Evolutionary conservation across 2,329 filamentous ascomycete genomes (phyloP).

Genomic region (Fusarium sambucinum): DNA sequence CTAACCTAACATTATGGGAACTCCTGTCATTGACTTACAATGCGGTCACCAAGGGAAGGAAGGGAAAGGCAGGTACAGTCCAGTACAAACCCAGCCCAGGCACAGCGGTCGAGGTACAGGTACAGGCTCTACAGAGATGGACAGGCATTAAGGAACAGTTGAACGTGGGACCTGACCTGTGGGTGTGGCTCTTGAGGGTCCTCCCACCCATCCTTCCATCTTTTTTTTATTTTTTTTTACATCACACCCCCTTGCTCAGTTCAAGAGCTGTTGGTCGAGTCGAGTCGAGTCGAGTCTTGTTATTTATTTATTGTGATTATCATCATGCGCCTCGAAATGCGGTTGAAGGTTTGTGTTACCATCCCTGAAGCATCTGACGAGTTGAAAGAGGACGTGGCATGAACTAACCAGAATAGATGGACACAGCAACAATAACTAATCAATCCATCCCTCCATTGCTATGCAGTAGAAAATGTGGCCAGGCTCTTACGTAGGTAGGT

Average conservation of each 20-base stretch:
- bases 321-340: constrained; percentile 44
- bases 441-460: constrained; percentile 1
- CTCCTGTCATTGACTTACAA: constrained; percentile 24
- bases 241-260: constrained; percentile 44
- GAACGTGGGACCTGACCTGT: constrained; percentile 41
- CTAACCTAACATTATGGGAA: constrained; percentile 1
- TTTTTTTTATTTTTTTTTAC: constrained; percentile 3
- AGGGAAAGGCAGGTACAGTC: constrained; percentile 22
- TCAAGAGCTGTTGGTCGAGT: constrained; percentile 41
- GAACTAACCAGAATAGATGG: neutral
- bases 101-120: constrained; percentile 31
- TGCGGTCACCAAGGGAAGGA: constrained; percentile 13
- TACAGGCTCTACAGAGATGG: constrained; percentile 17
- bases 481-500: neutral
- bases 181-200: constrained; percentile 45
- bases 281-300: constrained; percentile 23
- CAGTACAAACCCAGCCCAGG: constrained; percentile 20
- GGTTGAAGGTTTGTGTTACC: constrained; percentile 44
- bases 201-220: constrained; percentile 26
- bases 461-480: constrained; percentile 1
- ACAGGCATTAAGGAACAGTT: constrained; percentile 34
- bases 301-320: constrained; percentile 35
- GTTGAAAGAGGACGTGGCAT: constrained; percentile 15
- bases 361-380: constrained; percentile 27
- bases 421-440: neutral